Evolutionary conservation across 352 stramenopile genomes (phyloP), one percentile per base, ranked within the genome.

Genomic region (Pythium folliculosum): DNA sequence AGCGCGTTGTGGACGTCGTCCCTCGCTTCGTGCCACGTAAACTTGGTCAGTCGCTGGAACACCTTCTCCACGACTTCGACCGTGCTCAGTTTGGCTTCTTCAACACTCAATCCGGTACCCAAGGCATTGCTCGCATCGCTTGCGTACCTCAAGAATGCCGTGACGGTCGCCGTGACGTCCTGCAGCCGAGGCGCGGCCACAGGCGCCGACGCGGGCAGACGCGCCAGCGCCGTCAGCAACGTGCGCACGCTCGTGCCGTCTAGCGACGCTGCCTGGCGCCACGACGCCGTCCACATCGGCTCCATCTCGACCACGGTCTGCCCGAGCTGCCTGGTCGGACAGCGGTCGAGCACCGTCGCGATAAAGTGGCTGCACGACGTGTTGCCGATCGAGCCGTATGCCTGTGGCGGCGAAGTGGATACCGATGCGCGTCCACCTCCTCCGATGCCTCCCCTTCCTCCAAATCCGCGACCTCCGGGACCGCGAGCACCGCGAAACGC

Each of bases 1-100:
- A 96, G 61, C 16, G 75, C 70, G n/a, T 75, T 65, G 43, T 77
- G 77, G 1, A 95, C 82, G 30, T 92, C 80, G n/a, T 72, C 66
- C 45, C 62, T 45, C 13, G 85, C 76, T 35, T 89, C 55, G 14
- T 80, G 54, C 88, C 86, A 96, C 49, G 77, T 80, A 63, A 93
- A 93, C 61, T 92, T 92, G n/a, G 84, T 60, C 45, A 91, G 40
- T 19, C 83, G 71, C 67, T 81, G 52, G 19, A 69, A 59, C 35
- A 67, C 70, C 47, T 71, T 48, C 37, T 81, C 73, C n/a, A 84
- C 71, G 23, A 87, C 50, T 69, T 89, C 77, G 2, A 80, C 70
- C 2, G 57, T 60, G 30, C 78, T 70, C 2, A 87, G 57, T 13
- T 80, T 80, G 25, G 76, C 78, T 13, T 80, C 80, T 55, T 89